phyloP scores from a whole-genome alignment of 352 stramenopile species.

The Phytophthora megakarya region DNA sequence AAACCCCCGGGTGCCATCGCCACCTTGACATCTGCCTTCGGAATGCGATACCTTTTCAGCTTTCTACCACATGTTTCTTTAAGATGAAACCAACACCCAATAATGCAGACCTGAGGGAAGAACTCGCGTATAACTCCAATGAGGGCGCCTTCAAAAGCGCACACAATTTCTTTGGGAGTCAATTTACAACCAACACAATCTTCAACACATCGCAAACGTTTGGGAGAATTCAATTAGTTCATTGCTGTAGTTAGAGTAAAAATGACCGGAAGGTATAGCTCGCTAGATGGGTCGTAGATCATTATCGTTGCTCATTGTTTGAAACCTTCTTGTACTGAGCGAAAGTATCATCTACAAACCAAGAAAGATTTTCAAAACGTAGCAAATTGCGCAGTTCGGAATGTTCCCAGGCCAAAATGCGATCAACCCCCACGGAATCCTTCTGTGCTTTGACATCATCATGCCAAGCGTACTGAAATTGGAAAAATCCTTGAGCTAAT shows the following conservation, averaged over 20 bases:
- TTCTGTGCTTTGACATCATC: conserved; percentile 8
- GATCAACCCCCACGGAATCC: neutral
- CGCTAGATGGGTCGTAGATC: neutral
- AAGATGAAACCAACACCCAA: conserved; percentile 8
- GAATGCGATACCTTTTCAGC: conserved; percentile 1
- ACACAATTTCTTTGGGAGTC: neutral
- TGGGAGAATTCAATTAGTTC: neutral
- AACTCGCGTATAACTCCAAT: conserved; percentile 1
- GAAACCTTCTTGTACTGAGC: neutral
- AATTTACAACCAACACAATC: neutral
- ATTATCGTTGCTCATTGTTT: conserved; percentile 9
- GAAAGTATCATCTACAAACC: conserved; percentile 11
- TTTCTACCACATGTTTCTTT: conserved; percentile 3
- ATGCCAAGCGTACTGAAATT: conserved; percentile 8
- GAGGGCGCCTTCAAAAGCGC: neutral
- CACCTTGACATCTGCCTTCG: neutral
- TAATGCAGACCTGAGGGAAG: conserved; percentile 2
- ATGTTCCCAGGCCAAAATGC: neutral
- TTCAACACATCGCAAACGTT: neutral
- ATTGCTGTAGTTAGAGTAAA: neutral
- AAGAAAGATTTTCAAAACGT: conserved; percentile 3
- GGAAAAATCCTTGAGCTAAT: neutral
- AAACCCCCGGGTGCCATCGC: neutral
- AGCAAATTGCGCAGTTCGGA: conserved; percentile 10
- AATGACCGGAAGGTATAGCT: neutral